These are phyloP conservation scores for Apocynum venetum DNA, from an alignment of 257 asterid genomes.

Conservation along the genomic window DNA sequence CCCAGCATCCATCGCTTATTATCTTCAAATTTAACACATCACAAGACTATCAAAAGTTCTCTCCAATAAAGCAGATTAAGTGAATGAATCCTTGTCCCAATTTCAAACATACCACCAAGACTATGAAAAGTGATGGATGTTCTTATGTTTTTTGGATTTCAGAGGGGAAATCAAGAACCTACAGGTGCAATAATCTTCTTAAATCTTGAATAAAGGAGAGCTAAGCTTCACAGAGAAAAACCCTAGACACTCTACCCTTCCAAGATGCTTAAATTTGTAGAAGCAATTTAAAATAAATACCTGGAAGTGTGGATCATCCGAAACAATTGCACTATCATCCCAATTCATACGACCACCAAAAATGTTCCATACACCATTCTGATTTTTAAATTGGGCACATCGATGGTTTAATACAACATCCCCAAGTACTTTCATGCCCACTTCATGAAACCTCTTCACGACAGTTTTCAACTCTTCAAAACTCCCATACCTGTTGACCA, in stretches of 20 bases:
- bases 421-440: slow-evolving; percentile 75
- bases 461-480: slow-evolving; percentile 66
- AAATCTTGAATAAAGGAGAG: slow-evolving; percentile 1
- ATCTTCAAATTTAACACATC: not conserved
- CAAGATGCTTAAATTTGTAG: not conserved
- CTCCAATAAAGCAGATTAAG: not conserved
- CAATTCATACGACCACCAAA: slow-evolving; percentile 95
- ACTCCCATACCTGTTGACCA: slow-evolving; percentile 66
- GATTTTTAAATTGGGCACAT: slow-evolving; percentile 69
- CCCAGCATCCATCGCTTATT: not conserved
- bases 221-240: not conserved
- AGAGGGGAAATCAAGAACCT: not conserved
- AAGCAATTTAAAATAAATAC: slow-evolving; percentile 23
- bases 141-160: not conserved
- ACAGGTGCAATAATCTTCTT: not conserved
- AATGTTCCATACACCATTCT: slow-evolving; percentile 91
- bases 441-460: slow-evolving; percentile 69
- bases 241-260: not conserved
- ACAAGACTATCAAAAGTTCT: not conserved
- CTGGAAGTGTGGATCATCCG: slow-evolving; percentile 99
- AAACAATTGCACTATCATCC: slow-evolving; percentile 96
- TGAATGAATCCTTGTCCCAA: not conserved
- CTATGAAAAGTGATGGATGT: not conserved
- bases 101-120: not conserved
- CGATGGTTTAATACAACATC: slow-evolving; percentile 95